Percentiles rank a stretch among this genome's conserved stretches.
Evolutionary conservation across 108 stramenopile genomes (phyloP).

Genomic region (Thalassiosira profunda): DNA sequence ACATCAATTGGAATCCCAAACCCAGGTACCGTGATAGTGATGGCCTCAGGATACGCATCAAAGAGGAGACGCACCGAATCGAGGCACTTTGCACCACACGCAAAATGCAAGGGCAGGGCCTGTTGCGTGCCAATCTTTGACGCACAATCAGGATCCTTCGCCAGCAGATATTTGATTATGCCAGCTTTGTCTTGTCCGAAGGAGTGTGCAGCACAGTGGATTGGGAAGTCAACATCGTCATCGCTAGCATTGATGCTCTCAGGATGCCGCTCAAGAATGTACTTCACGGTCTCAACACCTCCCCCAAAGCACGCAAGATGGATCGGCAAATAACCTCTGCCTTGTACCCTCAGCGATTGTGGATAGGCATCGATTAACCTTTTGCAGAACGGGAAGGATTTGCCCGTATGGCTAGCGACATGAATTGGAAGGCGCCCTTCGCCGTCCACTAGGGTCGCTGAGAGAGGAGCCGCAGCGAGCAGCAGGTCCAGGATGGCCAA

Average conservation of each 20-base stretch:
- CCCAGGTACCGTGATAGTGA: too few species aligned
- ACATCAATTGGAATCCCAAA: too few species aligned
- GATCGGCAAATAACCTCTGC: not conserved
- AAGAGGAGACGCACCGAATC: too few species aligned
- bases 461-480: not conserved
- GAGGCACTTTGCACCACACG: too few species aligned
- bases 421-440: conserved; percentile 1
- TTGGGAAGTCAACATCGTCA: not conserved
- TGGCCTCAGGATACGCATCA: too few species aligned
- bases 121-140: too few species aligned
- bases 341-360: not conserved
- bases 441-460: not conserved
- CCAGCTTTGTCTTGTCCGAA: too few species aligned
- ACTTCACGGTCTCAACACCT: not conserved
- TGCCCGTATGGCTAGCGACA: not conserved
- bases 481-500: not conserved
- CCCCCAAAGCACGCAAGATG: not conserved
- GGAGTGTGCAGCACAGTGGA: too few species aligned
- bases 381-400: not conserved
- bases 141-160: too few species aligned
- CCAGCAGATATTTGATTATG: too few species aligned
- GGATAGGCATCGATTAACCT: not conserved
- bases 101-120: too few species aligned
- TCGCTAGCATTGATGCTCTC: not conserved
- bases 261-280: not conserved